Evolutionary conservation across 2,329 filamentous ascomycete species (phyloP).

Genomic region (Curvularia sp.): DNA sequence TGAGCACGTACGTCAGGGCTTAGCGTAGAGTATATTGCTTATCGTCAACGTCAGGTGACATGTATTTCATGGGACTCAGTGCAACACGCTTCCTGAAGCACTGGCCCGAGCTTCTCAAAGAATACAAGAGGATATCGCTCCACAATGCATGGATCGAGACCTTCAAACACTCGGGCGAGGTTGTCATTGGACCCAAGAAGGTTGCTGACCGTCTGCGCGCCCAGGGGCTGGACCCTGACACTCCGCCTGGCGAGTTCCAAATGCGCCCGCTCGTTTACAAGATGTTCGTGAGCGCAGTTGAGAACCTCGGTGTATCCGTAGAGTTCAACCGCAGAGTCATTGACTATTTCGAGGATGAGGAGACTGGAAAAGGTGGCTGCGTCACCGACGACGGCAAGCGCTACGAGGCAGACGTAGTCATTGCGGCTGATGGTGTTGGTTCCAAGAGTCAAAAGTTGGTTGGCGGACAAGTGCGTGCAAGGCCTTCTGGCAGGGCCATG

Average conservation of each 20-base stretch:
- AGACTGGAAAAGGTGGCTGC: constrained; percentile 47
- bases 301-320: constrained; percentile 54
- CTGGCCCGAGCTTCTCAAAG: constrained; percentile 61
- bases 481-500: constrained; percentile 50
- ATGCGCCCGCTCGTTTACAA: constrained; percentile 64
- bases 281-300: constrained; percentile 62
- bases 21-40: constrained; percentile 8
- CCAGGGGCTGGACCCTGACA: constrained; percentile 56
- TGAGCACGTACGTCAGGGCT: constrained; percentile 36
- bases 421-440: constrained; percentile 54
- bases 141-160: constrained; percentile 64
- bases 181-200: constrained; percentile 57
- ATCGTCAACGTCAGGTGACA: constrained; percentile 57
- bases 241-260: constrained; percentile 63
- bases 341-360: constrained; percentile 56
- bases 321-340: constrained; percentile 54
- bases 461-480: constrained; percentile 54
- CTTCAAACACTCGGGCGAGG: constrained; percentile 61
- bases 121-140: constrained; percentile 61
- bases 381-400: constrained; percentile 51
- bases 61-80: constrained; percentile 67
- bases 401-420: constrained; percentile 54
- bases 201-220: constrained; percentile 60
- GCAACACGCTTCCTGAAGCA: constrained; percentile 64
- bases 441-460: constrained; percentile 57